Conservation (phyloP, 23 red algal species). For the Gracilariopsis chorda region DNA sequence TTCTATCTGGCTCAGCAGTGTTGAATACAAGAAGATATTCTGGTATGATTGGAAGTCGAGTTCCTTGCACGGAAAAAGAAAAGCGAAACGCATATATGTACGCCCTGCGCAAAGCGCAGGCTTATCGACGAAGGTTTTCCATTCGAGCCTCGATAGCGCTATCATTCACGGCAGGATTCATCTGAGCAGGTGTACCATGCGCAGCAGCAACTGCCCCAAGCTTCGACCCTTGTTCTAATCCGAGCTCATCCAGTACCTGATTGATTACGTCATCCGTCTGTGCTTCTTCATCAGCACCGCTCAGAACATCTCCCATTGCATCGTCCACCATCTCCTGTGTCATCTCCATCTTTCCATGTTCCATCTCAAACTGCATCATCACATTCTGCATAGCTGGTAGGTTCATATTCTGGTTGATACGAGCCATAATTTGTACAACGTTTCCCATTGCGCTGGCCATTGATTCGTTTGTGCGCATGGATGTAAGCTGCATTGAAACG, state of each 20-base stretch:
- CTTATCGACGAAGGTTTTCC: constrained; percentile 79
- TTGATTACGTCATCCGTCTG: constrained; percentile 93
- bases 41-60: no score
- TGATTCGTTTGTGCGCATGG: constrained; percentile 82
- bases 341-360: constrained; percentile 93
- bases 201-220: constrained; percentile 65
- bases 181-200: constrained; percentile 6
- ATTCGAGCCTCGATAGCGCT: constrained; percentile 59
- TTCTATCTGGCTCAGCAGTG: no score
- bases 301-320: constrained; percentile 76
- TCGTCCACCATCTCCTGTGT: constrained; percentile 98
- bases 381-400: constrained; percentile 84
- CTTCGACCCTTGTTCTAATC: constrained; percentile 70
- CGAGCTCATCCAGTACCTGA: constrained; percentile 94
- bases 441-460: constrained; percentile 91
- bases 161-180: constrained; percentile 27
- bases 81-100: no score
- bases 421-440: constrained; percentile 85
- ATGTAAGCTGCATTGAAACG: constrained; percentile 91
- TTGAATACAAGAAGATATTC: no score
- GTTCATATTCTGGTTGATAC: constrained; percentile 95
- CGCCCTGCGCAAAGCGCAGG: no score
- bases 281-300: constrained; percentile 75
- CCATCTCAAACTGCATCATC: constrained; percentile 95
- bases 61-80: no score